Base-by-base conservation (phyloP, 2,329 filamentous ascomycete species). In the Trichoderma atrobrunneum region DNA sequence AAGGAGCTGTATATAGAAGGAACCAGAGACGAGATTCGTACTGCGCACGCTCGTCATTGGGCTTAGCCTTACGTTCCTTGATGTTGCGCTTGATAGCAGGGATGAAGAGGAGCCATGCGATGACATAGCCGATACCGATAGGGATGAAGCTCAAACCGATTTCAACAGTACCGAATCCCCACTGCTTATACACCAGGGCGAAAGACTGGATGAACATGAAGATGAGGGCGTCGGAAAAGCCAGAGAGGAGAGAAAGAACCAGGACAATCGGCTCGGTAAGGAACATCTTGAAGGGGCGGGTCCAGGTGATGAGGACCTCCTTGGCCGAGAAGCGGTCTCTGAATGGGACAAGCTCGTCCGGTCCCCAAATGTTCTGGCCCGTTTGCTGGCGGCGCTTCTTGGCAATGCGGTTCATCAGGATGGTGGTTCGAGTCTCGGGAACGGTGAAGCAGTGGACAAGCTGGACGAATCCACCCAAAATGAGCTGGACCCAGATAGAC, bases 401-500 rank as follows among this genome's bases (percentile, higher is more conserved):
- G 32, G 93, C 93, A 72, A 95, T 93, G 2, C 85, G 85, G 82
- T 96, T 91, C 86, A 97, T 90, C 84, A 96, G 86, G 73, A 94
- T 88, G 5, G 91, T 93, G 0, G 89, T 88, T 67, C 93, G 87
- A 0, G 93, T 96, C 80, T 96, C 93, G 1, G 93, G 93, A 1
- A 96, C 93, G 8, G 89, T 85, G 72, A 92, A 78, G 64, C 91
- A 83, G 78, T 94, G 92, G 5, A 92, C 77, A 5, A 88, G 21
- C 78, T 95, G 92, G 3, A 93, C 88, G 39, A 88, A 85, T 10
- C 82, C 91, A 21, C 93, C 93, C 68, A 95, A 90, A 75, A 95
- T 94, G 74, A 95, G 87, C 80, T 95, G 92, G 73, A 95, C 92
- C 93, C 93, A 96, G 79, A 95, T 94, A 70, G 87, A 89, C 91